Evolutionary conservation across 805 yeast species (phyloP).

Genomic region (Tetrapisispora taiwanensis): DNA sequence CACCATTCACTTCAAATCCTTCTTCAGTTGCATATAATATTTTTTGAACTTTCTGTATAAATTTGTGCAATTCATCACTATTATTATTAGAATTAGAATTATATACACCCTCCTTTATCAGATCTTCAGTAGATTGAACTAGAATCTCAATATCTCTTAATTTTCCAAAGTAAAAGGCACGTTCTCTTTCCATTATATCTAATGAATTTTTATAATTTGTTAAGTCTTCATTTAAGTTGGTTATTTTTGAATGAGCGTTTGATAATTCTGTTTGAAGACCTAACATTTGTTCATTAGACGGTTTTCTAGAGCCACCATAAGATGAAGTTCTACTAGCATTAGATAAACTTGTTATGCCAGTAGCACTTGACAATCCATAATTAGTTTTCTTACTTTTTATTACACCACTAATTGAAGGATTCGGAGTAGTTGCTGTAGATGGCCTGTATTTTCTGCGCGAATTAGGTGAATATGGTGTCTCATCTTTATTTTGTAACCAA

Average conservation of each 20-base stretch:
- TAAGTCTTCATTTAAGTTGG: constrained; percentile 34
- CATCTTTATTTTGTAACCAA: constrained; percentile 71
- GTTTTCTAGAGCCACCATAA: constrained; percentile 17
- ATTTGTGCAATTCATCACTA: constrained; percentile 30
- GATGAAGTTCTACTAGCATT: constrained; percentile 14
- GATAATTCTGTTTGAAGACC: constrained; percentile 37
- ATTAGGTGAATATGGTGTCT: constrained; percentile 60
- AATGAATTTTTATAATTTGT: constrained; percentile 49
- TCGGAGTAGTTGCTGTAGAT: constrained; percentile 2
- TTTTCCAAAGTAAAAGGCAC: constrained; percentile 85
- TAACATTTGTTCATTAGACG: constrained; percentile 21
- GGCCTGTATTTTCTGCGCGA: constrained; percentile 40
- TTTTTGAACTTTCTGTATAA: constrained; percentile 55
- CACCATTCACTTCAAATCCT: constrained; percentile 57
- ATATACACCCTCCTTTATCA: constrained; percentile 35
- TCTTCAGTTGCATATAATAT: constrained; percentile 75
- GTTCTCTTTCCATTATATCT: constrained; percentile 65
- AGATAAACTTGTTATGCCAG: constrained; percentile 4
- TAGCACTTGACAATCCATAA: constrained; percentile 1
- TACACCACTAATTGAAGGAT: constrained; percentile 13
- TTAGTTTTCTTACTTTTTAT: constrained; percentile 7
- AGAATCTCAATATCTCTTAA: constrained; percentile 80
- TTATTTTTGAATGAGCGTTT: constrained; percentile 35
- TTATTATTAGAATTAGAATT: constrained; percentile 17
- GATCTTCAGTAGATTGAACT: constrained; percentile 52